These are phyloP conservation scores for Populus simonii DNA, from an alignment of 345 rosid genomes.

Conservation along the genomic window DNA sequence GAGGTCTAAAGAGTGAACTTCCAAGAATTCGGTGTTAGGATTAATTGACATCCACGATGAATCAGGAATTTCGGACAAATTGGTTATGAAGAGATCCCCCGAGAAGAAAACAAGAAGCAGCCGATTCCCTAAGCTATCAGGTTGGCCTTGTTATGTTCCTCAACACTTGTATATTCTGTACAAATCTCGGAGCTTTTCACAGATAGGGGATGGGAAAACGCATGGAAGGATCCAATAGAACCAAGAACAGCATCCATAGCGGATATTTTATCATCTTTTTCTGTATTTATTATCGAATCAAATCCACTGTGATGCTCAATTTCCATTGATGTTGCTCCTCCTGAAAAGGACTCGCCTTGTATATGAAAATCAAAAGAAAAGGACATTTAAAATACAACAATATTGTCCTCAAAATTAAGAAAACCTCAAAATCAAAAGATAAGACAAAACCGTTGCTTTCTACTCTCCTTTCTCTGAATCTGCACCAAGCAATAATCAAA, in stretches of 20 bases:
- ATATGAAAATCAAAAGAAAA: no score
- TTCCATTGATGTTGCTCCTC: no score
- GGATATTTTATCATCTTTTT: no score
- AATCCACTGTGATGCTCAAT: no score
- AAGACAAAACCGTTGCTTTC: slow-evolving; percentile 27
- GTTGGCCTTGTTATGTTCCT: slow-evolving; percentile 25
- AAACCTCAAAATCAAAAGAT: not conserved
- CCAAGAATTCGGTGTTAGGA: no score
- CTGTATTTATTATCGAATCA: no score
- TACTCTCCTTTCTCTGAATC: slow-evolving; percentile 7
- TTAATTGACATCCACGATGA: no score
- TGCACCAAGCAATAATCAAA: not conserved
- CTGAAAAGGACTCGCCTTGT: no score
- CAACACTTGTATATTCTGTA: not conserved
- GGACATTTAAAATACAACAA: no score
- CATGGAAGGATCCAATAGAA: not conserved
- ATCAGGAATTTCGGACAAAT: not conserved
- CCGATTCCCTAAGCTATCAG: slow-evolving; percentile 18
- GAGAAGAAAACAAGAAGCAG: slow-evolving; percentile 22
- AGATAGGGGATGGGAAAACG: not conserved
- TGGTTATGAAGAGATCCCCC: slow-evolving; percentile 8
- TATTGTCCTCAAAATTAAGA: no score
- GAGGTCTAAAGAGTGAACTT: no score
- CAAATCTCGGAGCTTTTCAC: slow-evolving; percentile 15
- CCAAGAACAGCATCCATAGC: not conserved